These are phyloP conservation scores for Cetradonia linearis DNA, from an alignment of 495 filamentous ascomycete genomes.

Conservation along the genomic window DNA sequence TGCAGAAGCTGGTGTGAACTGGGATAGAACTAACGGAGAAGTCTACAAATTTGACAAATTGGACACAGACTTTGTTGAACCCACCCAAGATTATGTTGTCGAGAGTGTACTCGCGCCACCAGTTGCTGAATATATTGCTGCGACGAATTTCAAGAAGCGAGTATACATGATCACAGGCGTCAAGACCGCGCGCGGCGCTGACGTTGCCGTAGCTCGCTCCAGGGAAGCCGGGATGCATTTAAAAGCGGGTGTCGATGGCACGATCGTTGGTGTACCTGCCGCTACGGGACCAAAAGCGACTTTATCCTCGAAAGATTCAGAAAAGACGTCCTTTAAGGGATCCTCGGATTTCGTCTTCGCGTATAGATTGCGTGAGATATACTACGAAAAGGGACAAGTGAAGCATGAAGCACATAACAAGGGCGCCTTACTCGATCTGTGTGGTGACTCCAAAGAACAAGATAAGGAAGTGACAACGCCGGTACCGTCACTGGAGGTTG, in stretches of 20 bases:
- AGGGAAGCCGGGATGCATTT: slow-evolving; percentile 8
- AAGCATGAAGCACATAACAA: slow-evolving; percentile 7
- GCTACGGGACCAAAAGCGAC: slow-evolving; percentile 12
- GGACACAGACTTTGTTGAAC: slow-evolving; percentile 3
- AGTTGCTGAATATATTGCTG: slow-evolving; percentile 9
- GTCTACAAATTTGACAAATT: slow-evolving; percentile 1
- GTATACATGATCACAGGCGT: slow-evolving; percentile 25
- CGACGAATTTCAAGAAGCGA: slow-evolving; percentile 10
- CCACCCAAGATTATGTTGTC: not conserved
- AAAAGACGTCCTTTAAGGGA: not conserved
- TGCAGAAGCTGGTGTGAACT: slow-evolving; percentile 10
- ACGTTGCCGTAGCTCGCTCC: slow-evolving; percentile 1
- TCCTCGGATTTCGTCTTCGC: slow-evolving; percentile 21
- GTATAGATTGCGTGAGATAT: slow-evolving; percentile 20
- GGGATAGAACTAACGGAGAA: not conserved
- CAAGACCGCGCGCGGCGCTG: slow-evolving; percentile 22
- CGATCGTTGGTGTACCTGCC: slow-evolving; percentile 9
- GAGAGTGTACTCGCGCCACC: not conserved
- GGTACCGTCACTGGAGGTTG: not conserved
- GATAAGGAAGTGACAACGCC: not conserved
- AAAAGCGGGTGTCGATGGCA: slow-evolving; percentile 19
- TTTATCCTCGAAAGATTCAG: not conserved
- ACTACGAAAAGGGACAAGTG: slow-evolving; percentile 8
- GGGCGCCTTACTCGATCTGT: slow-evolving; percentile 2
- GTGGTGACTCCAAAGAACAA: not conserved